phyloP scores from a whole-genome alignment of 768 basidiomycete species.

The Podaxis sp. region DNA sequence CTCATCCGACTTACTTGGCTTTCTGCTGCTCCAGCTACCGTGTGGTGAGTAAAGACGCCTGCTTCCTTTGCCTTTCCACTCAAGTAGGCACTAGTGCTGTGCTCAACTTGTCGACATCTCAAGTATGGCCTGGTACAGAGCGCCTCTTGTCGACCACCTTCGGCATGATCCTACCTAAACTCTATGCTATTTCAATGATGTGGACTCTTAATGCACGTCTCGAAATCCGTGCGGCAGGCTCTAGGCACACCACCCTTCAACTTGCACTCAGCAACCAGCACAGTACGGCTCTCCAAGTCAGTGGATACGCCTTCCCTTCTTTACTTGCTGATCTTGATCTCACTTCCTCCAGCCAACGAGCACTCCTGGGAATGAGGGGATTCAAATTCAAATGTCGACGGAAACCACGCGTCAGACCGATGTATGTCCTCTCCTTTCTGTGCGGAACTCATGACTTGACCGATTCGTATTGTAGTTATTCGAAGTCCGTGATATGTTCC shows the following conservation, averaged over 20 bases:
- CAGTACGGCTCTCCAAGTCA: neutral
- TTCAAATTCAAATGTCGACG: neutral
- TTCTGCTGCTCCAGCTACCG: conserved; percentile 28
- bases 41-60: conserved; percentile 21
- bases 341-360: neutral
- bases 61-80: neutral
- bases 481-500: neutral
- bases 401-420: conserved; percentile 4
- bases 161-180: conserved; percentile 26
- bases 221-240: neutral
- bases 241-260: neutral
- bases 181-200: conserved; percentile 15
- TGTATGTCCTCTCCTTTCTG: neutral
- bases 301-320: neutral
- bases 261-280: neutral
- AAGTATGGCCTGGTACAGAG: conserved; percentile 20
- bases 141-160: conserved; percentile 25
- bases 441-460: neutral
- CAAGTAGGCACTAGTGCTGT: conserved; percentile 21
- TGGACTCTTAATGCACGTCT: conserved; percentile 9
- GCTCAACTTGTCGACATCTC: conserved; percentile 31
- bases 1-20: conserved; percentile 29
- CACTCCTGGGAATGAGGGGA: neutral
- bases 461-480: neutral
- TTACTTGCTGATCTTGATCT: neutral